Conservation (phyloP, 2,329 filamentous ascomycete species). For the Colletotrichum falcatum region DNA sequence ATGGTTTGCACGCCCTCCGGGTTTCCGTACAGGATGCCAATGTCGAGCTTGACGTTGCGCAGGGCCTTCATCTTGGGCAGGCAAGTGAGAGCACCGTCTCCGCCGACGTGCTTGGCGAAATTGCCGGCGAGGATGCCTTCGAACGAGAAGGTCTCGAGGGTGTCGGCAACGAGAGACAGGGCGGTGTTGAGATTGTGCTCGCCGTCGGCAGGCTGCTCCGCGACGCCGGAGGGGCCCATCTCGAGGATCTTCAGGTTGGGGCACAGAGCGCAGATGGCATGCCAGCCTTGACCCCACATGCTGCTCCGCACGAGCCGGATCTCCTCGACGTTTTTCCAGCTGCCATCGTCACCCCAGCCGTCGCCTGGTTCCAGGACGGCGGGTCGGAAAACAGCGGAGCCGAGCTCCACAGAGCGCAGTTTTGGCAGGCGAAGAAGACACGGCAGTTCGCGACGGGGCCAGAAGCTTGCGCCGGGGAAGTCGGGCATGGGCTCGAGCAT, state of each 20-base stretch:
- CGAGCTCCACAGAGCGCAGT: conserved; percentile 35
- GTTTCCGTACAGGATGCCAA: conserved; percentile 26
- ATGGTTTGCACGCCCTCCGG: conserved; percentile 21
- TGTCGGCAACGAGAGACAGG: conserved; percentile 27
- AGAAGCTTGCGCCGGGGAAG: conserved; percentile 35
- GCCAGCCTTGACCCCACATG: conserved; percentile 40
- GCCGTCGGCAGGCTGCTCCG: conserved; percentile 35
- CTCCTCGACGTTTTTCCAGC: conserved; percentile 40
- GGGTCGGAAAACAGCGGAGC: conserved; percentile 34
- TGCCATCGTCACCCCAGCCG: conserved; percentile 38
- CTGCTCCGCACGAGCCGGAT: conserved; percentile 36
- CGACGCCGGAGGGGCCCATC: conserved; percentile 35
- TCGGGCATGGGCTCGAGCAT: conserved; percentile 40
- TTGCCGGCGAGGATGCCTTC: conserved; percentile 36
- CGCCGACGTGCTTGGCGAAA: conserved; percentile 33
- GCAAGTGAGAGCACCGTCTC: conserved; percentile 30
- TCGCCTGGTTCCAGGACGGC: conserved; percentile 32
- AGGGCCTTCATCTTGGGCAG: conserved; percentile 36
- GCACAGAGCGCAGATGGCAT: conserved; percentile 38
- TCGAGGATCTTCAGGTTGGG: conserved; percentile 38
- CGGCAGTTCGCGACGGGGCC: conserved; percentile 37
- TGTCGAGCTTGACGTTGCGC: conserved; percentile 37
- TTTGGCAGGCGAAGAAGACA: conserved; percentile 35
- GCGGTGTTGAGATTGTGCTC: conserved; percentile 39
- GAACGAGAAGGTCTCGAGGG: conserved; percentile 36